Percentiles rank a stretch among this genome's conserved stretches.
These are phyloP conservation scores for Pistacia atlantica DNA, from an alignment of 345 rosid species.

Conservation along the genomic window DNA sequence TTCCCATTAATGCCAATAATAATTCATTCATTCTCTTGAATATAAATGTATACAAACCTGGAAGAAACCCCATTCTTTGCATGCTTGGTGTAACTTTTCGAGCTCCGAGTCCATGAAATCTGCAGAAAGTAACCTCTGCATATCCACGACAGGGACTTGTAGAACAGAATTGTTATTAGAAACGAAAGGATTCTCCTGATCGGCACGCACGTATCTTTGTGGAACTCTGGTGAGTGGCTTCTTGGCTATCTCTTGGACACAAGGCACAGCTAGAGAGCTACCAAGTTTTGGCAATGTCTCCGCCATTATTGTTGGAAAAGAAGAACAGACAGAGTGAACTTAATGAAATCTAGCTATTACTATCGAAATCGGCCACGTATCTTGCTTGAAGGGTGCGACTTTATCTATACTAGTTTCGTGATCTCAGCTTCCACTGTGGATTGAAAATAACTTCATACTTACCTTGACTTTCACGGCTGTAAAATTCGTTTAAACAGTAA, in stretches of 20 bases:
- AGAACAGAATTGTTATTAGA: not conserved
- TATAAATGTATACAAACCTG: slow-evolving; percentile 17
- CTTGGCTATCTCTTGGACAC: slow-evolving; percentile 18
- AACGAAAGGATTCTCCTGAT: slow-evolving; percentile 12
- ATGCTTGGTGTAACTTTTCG: slow-evolving; percentile 26
- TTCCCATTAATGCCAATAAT: too few relatives aligned
- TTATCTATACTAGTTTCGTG: too few relatives aligned
- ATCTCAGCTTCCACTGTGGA: too few relatives aligned
- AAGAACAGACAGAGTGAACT: too few relatives aligned
- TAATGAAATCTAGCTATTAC: too few relatives aligned
- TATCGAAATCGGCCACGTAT: too few relatives aligned
- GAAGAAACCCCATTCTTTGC: slow-evolving; percentile 34
- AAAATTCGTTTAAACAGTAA: too few relatives aligned
- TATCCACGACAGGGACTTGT: slow-evolving; percentile 24
- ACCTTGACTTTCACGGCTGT: too few relatives aligned
- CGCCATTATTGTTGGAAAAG: slow-evolving; percentile 1
- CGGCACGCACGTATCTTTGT: not conserved
- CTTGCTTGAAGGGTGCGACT: too few relatives aligned
- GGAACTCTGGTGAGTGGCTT: slow-evolving; percentile 6
- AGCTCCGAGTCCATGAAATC: slow-evolving; percentile 20
- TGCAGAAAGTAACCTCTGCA: slow-evolving; percentile 13
- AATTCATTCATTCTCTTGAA: too few relatives aligned
- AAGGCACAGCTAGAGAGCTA: slow-evolving; percentile 1
- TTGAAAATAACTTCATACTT: too few relatives aligned
- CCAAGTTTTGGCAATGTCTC: not conserved